These are phyloP conservation scores for Mercurialis annua DNA, from an alignment of 345 rosid species.

Conservation along the genomic window DNA sequence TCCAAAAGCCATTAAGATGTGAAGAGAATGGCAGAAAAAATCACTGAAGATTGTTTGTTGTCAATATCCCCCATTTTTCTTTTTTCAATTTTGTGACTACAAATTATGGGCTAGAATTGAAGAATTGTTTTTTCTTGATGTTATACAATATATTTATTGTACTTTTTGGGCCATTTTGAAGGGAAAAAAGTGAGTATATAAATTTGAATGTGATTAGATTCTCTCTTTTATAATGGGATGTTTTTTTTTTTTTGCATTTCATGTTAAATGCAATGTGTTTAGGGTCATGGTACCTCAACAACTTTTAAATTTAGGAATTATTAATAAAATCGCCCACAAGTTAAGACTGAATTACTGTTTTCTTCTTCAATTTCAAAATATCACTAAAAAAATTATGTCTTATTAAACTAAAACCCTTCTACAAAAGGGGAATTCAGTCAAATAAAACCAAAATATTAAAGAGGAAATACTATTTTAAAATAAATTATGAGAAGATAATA, in stretches of 20 bases:
- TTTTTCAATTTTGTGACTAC: slow-evolving; percentile 18
- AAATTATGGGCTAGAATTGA: slow-evolving; percentile 29
- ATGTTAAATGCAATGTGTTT: slow-evolving; percentile 17
- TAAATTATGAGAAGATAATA: too few relatives aligned
- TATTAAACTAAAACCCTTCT: too few relatives aligned
- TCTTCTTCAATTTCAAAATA: too few relatives aligned
- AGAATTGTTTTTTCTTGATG: slow-evolving; percentile 42
- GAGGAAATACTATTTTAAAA: too few relatives aligned
- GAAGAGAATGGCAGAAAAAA: slow-evolving; percentile 22
- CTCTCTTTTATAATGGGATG: slow-evolving; percentile 32
- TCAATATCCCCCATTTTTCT: slow-evolving; percentile 13
- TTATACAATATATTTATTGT: slow-evolving; percentile 33
- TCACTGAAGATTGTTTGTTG: slow-evolving; percentile 30
- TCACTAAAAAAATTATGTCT: too few relatives aligned
- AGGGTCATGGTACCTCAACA: slow-evolving; percentile 14
- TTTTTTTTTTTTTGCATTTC: slow-evolving; percentile 24
- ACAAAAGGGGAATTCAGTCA: too few relatives aligned
- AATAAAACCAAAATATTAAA: too few relatives aligned
- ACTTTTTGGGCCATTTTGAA: slow-evolving; percentile 36
- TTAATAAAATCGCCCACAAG: too few relatives aligned
- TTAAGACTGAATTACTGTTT: too few relatives aligned
- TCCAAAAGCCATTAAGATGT: slow-evolving; percentile 29
- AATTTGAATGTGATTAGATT: slow-evolving; percentile 31
- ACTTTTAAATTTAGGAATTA: background rate
- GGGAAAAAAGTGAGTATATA: slow-evolving; percentile 22